Conservation (phyloP, 2,329 filamentous ascomycete species). For the Emergomyces pasteurianus region DNA sequence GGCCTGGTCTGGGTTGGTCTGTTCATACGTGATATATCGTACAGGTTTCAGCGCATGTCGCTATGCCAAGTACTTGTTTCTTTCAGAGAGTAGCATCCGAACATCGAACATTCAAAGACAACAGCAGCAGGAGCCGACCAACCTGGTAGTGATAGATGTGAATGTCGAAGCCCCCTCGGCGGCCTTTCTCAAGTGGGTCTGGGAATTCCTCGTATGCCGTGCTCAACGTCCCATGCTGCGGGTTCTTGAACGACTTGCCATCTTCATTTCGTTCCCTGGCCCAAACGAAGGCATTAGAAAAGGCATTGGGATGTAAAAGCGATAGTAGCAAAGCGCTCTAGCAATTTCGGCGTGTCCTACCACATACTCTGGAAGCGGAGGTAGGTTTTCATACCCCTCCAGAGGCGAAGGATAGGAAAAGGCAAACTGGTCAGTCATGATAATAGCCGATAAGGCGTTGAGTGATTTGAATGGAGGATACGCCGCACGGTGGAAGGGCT, state of each 20-base stretch:
- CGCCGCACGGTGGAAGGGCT: neutral
- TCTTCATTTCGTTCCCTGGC: slow-evolving; percentile 51
- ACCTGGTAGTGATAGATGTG: slow-evolving; percentile 71
- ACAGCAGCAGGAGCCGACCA: slow-evolving; percentile 6
- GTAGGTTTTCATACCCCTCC: slow-evolving; percentile 37
- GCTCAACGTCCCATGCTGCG: slow-evolving; percentile 48
- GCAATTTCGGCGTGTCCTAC: too few relatives aligned
- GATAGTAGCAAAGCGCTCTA: too few relatives aligned
- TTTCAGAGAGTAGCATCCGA: neutral
- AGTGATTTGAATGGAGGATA: neutral
- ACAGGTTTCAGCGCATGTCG: neutral
- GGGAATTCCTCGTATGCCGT: slow-evolving; percentile 54
- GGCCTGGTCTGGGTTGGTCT: slow-evolving; percentile 48
- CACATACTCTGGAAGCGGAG: slow-evolving; percentile 35
- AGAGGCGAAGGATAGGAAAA: slow-evolving; percentile 46
- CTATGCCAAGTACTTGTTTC: neutral
- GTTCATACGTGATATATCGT: slow-evolving; percentile 4
- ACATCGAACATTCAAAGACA: neutral
- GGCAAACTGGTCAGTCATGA: slow-evolving; percentile 39
- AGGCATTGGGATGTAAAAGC: neutral
- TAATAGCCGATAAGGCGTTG: neutral
- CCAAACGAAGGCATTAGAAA: neutral
- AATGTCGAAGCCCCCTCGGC: slow-evolving; percentile 66
- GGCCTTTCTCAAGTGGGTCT: slow-evolving; percentile 53
- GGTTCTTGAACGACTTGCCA: slow-evolving; percentile 66